phyloP scores from a whole-genome alignment of 495 filamentous ascomycete species.

The Penicillium canariense region DNA sequence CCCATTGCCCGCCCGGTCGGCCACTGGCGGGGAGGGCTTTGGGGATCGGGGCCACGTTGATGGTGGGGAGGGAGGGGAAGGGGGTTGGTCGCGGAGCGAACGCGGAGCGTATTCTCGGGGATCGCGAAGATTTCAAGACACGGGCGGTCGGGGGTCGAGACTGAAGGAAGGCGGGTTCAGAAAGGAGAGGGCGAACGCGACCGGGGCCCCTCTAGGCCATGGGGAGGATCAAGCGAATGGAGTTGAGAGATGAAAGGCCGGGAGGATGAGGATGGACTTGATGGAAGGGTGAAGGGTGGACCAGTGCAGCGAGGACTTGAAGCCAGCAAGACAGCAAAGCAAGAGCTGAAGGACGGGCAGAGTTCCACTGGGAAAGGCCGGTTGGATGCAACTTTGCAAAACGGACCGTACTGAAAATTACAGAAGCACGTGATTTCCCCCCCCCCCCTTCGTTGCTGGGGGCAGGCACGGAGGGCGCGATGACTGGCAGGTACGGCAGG shows the following conservation, averaged over 20 bases:
- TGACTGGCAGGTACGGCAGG: neutral
- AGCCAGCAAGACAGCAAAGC: neutral
- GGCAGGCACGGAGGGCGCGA: neutral
- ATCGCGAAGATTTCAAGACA: constrained; percentile 14
- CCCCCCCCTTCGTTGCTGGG: neutral
- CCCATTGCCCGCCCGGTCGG: constrained; percentile 47
- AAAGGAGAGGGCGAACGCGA: constrained; percentile 6
- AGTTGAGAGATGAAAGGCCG: neutral
- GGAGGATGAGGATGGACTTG: neutral
- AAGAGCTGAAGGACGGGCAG: neutral
- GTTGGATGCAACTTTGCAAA: neutral
- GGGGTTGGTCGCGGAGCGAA: constrained; percentile 4
- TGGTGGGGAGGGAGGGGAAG: constrained; percentile 12
- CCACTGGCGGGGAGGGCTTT: constrained; percentile 38
- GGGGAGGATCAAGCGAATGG: neutral
- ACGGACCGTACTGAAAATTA: neutral
- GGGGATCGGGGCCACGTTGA: constrained; percentile 47
- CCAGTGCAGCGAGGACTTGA: neutral
- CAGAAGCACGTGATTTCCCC: neutral
- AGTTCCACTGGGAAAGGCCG: neutral
- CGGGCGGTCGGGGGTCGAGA: constrained; percentile 4
- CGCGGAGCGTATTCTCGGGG: constrained; percentile 13
- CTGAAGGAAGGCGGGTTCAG: no score
- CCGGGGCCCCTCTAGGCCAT: constrained; percentile 1
- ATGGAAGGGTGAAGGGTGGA: neutral